Percentiles rank a stretch among this genome's conserved stretches.
phyloP scores from a whole-genome alignment of 164 flowering plant genomes.

The Tetracentron sinense region DNA sequence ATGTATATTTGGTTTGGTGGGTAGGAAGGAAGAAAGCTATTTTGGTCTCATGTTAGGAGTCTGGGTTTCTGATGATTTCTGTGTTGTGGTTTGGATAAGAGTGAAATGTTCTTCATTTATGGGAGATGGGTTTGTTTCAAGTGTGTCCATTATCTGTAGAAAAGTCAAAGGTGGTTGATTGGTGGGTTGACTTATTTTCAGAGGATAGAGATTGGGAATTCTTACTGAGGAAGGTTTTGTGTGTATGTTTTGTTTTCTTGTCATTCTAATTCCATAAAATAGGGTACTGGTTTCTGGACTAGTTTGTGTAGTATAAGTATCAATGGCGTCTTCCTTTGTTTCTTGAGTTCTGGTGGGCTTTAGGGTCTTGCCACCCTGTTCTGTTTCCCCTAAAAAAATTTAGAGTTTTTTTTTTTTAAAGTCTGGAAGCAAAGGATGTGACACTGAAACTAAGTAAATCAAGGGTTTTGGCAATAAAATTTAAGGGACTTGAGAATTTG shows the following conservation, averaged over 20 bases:
- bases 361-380: neutral
- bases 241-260: slow-evolving; percentile 3
- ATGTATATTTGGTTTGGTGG: too few relatives aligned
- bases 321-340: too few relatives aligned
- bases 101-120: slow-evolving; percentile 2
- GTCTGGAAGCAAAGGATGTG: too few relatives aligned
- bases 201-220: neutral
- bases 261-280: neutral
- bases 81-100: neutral
- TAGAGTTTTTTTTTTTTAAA: neutral
- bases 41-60: neutral
- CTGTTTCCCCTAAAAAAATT: neutral
- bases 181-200: slow-evolving; percentile 53
- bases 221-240: neutral
- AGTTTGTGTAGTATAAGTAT: too few relatives aligned
- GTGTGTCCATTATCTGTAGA: too few relatives aligned
- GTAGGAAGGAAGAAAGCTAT: neutral
- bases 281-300: neutral
- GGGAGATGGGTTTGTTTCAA: slow-evolving; percentile 8
- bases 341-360: neutral
- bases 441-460: too few relatives aligned
- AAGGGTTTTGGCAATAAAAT: neutral
- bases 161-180: too few relatives aligned
- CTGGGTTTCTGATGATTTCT: slow-evolving; percentile 16
- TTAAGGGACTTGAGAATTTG: neutral